A percentile compares a stretch with the other conserved stretches of the same genome.
These are phyloP conservation scores for Xanthoconium stramineum DNA, from an alignment of 768 basidiomycete genomes.

Conservation along the genomic window DNA sequence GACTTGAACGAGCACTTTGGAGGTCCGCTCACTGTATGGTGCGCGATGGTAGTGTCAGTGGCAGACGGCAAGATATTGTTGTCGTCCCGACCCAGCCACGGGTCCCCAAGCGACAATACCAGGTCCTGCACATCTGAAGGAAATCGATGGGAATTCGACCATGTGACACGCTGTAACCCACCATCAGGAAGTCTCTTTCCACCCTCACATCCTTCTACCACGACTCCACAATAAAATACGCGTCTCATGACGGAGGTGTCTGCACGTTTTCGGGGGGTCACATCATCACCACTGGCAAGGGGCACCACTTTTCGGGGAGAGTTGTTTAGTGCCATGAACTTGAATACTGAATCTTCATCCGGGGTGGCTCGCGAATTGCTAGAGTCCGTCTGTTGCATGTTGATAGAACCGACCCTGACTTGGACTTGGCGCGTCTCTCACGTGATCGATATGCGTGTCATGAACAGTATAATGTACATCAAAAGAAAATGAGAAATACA, in stretches of 20 bases:
- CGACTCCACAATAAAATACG: slow-evolving; percentile 86
- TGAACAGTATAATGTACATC: not conserved
- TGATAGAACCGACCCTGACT: not conserved
- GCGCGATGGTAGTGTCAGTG: slow-evolving; percentile 36
- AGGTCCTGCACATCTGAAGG: slow-evolving; percentile 71
- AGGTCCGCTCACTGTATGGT: slow-evolving; percentile 41
- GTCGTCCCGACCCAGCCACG: slow-evolving; percentile 52
- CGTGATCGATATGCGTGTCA: slow-evolving; percentile 22
- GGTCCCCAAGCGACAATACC: slow-evolving; percentile 72
- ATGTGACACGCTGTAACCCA: slow-evolving; percentile 26
- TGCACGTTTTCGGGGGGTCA: slow-evolving; percentile 41
- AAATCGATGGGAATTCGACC: slow-evolving; percentile 9
- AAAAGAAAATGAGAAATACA: slow-evolving; percentile 11
- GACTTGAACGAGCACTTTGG: not conserved
- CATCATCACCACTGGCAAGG: slow-evolving; percentile 65
- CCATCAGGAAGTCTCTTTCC: slow-evolving; percentile 69
- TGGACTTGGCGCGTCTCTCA: slow-evolving; percentile 19
- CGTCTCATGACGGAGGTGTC: slow-evolving; percentile 58
- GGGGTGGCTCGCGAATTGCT: not conserved
- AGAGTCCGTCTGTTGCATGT: not conserved
- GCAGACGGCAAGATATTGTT: slow-evolving; percentile 44
- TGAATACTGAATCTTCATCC: too few relatives aligned
- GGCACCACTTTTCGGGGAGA: slow-evolving; percentile 76
- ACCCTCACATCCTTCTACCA: slow-evolving; percentile 79
- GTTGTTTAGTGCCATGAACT: slow-evolving; percentile 56